Base-by-base conservation (phyloP, 2,329 filamentous ascomycete species). In the Diplodia mutila region DNA sequence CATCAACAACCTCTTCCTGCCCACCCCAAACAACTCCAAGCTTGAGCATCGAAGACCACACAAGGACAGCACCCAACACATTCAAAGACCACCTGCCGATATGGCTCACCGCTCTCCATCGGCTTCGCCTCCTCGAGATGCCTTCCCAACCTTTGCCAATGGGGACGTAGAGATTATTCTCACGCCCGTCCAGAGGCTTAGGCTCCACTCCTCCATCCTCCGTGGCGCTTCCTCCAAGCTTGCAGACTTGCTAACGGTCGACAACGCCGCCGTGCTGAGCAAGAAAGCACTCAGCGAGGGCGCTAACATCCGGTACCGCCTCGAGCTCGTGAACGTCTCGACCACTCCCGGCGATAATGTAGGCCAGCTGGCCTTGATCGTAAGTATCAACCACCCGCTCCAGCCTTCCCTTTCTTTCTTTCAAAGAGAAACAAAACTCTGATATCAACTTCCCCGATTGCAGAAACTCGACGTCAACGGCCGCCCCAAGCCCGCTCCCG, bases 381-480 rank as follows among this genome's bases (percentile, higher is more conserved):
- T 53, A 61, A 39, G 65, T 52, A 14, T 32, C 65, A 21, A 37
- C 21, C 29, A 12, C 25, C 23, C 39, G 34, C 34, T n/a, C n/a
- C 29, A 0, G 29, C 29, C 6, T 2, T 6, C 29, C 29, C 29
- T 9, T 9, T 9, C 29, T 32, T 32, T 9, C 29, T 32, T 32
- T 8, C 29, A n/a, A n/a, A n/a, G n/a, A n/a, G n/a, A 29, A 29
- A 29, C 29, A 7, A 29, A 1, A 11, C 9, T 9, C 46, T 48
- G 16, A 53, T 32, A 27, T 12, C 57, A 67, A 68, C 27, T 9
- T 32, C 67, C 53, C 14, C 7, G 27, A 21, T 37, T 4, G 9
- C 27, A 81, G 80, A 72, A 77, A 29, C 73, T 82, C 39, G 75
- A 76, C 39, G 67, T 71, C 48, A 74, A 70, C 29, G 80, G 78